Base-by-base conservation (phyloP, 805 yeast genomes). In the Wickerhamomyces ciferrii region DNA sequence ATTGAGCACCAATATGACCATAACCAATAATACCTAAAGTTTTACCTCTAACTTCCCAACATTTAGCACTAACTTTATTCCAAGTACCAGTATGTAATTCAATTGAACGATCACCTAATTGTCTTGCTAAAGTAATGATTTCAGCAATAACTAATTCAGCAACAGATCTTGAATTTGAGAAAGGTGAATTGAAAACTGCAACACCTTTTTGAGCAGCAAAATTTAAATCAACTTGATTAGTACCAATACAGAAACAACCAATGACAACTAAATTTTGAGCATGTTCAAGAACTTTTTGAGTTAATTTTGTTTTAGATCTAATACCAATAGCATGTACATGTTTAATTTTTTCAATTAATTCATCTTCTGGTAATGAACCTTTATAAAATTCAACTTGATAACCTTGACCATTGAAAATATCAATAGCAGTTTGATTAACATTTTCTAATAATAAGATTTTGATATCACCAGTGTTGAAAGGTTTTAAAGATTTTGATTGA, bases 1-100 rank as follows among this genome's bases (percentile, higher is more conserved):
- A 82, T 73, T 94, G 99, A 43, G 98, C 74, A 59, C 99, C 99
- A 72, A 94, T 94, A 69, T 94, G 99, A 60, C 99, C 99, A 63
- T 94, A 94, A 58, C 99, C 99, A 36, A 94, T 77, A 61, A 94
- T 94, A 51, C 99, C 99, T 59, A 94, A 76, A 42, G 99, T 92
- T 71, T 94, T 94, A 56, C 99, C 99, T 74, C 99, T 87, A 58
- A 94, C 91, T 73, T 94, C 99, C 98, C 98, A 94, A 74, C 99
- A 94, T 69, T 80, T 90, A 55, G 88, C 77, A 60, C 87, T 76
- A 58, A 92, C 97, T 74, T 94, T 94, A 76, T 94, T 94, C 99
- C 99, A 94, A 52, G 92, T 83, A 54, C 97, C 97, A 46, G 92
- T 79, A 75, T 92, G 99, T 75, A 94, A 66, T 75, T 94, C 99